Conservation (phyloP, 2,329 filamentous ascomycete species). For the Didymella pomorum region DNA sequence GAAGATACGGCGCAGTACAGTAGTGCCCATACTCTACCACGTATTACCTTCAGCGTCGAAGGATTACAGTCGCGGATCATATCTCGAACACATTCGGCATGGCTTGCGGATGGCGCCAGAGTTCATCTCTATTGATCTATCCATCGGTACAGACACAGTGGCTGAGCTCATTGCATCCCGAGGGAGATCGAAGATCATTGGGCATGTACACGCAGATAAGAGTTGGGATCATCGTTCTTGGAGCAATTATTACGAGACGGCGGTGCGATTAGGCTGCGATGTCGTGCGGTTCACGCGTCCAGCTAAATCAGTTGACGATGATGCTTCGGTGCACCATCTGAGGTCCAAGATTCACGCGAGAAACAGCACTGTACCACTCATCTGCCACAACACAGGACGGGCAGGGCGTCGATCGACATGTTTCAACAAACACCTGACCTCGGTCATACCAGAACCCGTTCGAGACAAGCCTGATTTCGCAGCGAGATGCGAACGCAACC, state of each 20-base stretch:
- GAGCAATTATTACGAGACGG: conserved; percentile 66
- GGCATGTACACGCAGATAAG: conserved; percentile 58
- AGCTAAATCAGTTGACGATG: conserved; percentile 66
- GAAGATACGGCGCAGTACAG: conserved; percentile 68
- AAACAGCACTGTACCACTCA: conserved; percentile 61
- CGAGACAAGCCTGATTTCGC: conserved; percentile 42
- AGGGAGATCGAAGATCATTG: conserved; percentile 69
- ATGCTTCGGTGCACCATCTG: conserved; percentile 66
- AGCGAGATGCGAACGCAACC: conserved; percentile 45
- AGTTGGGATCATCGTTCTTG: conserved; percentile 67
- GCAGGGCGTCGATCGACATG: conserved; percentile 70
- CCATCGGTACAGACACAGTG: conserved; percentile 62
- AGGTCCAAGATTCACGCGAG: conserved; percentile 59
- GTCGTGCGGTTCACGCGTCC: conserved; percentile 68
- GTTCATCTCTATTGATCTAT: conserved; percentile 66
- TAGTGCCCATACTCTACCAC: conserved; percentile 58
- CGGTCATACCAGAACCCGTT: conserved; percentile 63
- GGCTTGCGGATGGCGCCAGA: conserved; percentile 69
- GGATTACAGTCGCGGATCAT: conserved; percentile 49
- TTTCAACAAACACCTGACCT: conserved; percentile 71
- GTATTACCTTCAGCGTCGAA: conserved; percentile 41
- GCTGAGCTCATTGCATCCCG: conserved; percentile 60
- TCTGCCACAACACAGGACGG: conserved; percentile 70
- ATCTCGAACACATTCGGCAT: conserved; percentile 66
- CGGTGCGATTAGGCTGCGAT: conserved; percentile 66